Base-by-base conservation (phyloP, 371 early-diverging fungal species). In the Basidiobolus meristosporus region DNA sequence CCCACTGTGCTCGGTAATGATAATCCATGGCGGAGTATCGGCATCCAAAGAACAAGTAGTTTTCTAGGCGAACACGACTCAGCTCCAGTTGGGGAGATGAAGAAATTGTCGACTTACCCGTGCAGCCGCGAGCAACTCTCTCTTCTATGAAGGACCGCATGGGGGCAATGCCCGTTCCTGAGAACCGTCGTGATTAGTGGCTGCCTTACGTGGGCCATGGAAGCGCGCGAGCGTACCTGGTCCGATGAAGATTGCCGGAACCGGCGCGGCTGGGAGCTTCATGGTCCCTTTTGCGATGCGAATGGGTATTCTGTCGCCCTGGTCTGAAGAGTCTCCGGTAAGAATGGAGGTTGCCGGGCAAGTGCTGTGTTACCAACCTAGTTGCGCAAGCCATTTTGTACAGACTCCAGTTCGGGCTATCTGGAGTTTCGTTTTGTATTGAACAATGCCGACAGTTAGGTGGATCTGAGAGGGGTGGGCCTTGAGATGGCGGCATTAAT, bases 91-190 rank as follows among this genome's bases (percentile, higher is more conserved):
- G 34, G 22, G 14, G 0, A 22, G 6, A 26, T 5, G 11, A 1
- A 31, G 35, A 23, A 28, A 28, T 18, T 23, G 16, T 14, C 11
- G 16, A 35, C 20, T 12, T 59, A 62, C 67, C 56, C n/a, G 42
- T 45, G 2, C 65, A 62, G 7, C 60, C 59, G 10, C 53, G 42
- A 7, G 46, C 28, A 10, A 71, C 48, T 0, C 90, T 65, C 16
- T 73, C 63, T 41, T 81, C 65, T n/a, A 92, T 40, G 42, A 92
- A 74, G 28, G 85, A 66, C 29, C 85, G 68, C 77, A 92, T 86
- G 2, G 92, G 89, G 2, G 91, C 79, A 14, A 91, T 63, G n/a
- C 91, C 91, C 1, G 86, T 82, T 15, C 89, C 86, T 69, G 33
- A n/a, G n/a, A n/a, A n/a, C n/a, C n/a, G n/a, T n/a, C n/a, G 28